phyloP scores from a whole-genome alignment of 495 filamentous ascomycete species.

The Aspergillus haitiensis region DNA sequence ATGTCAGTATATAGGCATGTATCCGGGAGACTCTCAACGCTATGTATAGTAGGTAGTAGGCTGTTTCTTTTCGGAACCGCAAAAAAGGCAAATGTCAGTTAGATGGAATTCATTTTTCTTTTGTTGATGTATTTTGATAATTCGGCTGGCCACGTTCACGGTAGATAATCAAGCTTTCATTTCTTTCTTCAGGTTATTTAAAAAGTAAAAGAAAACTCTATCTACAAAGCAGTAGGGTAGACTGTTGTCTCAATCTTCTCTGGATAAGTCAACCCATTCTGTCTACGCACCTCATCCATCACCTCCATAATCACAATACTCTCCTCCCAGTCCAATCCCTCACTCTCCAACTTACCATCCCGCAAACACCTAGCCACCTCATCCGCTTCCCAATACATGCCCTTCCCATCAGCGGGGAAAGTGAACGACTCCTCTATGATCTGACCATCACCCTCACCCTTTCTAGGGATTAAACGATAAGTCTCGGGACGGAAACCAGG shows the following conservation, averaged over 20 bases:
- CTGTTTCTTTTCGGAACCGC: conserved; percentile 10
- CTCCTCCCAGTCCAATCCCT: conserved; percentile 71
- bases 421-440: conserved; percentile 61
- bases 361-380: conserved; percentile 79
- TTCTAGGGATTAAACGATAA: conserved; percentile 58
- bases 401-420: conserved; percentile 69
- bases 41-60: conserved; percentile 35
- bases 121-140: neutral
- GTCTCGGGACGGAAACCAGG: conserved; percentile 68
- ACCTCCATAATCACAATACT: conserved; percentile 90
- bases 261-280: conserved; percentile 77
- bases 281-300: conserved; percentile 85
- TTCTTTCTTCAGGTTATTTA: too few relatives aligned
- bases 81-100: neutral
- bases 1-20: conserved; percentile 21
- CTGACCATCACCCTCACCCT: conserved; percentile 35
- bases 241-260: conserved; percentile 77
- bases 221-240: conserved; percentile 52
- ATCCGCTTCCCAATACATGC: conserved; percentile 96
- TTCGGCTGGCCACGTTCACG: too few relatives aligned
- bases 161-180: too few relatives aligned
- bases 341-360: conserved; percentile 80
- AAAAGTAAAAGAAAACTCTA: too few relatives aligned
- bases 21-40: conserved; percentile 14
- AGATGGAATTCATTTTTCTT: conserved; percentile 1